Conservation (phyloP, 2,329 filamentous ascomycete species). For the Fusarium humuli region DNA sequence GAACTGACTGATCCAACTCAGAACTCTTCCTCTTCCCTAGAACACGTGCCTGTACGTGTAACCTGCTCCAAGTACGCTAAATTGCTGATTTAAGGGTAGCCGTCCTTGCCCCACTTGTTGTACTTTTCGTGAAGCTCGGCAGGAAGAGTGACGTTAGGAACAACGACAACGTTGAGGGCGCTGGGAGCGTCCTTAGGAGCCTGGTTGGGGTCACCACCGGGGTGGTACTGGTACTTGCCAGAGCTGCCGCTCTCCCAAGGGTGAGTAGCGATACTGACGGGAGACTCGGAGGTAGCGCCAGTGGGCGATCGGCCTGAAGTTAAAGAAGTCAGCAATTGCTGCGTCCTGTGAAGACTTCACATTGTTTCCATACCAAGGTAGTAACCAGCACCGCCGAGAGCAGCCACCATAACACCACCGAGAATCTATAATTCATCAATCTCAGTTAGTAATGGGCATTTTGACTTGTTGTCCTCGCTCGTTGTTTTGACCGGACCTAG, state of each 20-base stretch:
- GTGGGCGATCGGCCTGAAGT: conserved; percentile 82
- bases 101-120: conserved; percentile 99
- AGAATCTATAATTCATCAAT: conserved; percentile 73
- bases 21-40: conserved; percentile 20
- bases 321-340: conserved; percentile 41
- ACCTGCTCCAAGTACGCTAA: conserved; percentile 13
- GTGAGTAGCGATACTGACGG: conserved; percentile 83
- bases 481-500: conserved; percentile 15
- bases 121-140: conserved; percentile 95
- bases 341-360: conserved; percentile 4
- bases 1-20: conserved; percentile 21
- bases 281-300: conserved; percentile 81
- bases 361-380: conserved; percentile 74
- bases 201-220: conserved; percentile 82
- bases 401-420: conserved; percentile 88
- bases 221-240: conserved; percentile 83
- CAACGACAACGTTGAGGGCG: conserved; percentile 92
- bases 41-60: conserved; percentile 31
- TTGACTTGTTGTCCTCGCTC: not conserved
- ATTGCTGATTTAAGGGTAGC: conserved; percentile 68
- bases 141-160: conserved; percentile 93
- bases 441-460: conserved; percentile 30
- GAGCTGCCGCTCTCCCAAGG: conserved; percentile 83
- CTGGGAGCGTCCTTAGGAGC: conserved; percentile 90
- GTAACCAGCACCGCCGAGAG: conserved; percentile 89